Evolutionary conservation across 805 yeast species (phyloP).

Genomic region (Ogataea polymorpha): DNA sequence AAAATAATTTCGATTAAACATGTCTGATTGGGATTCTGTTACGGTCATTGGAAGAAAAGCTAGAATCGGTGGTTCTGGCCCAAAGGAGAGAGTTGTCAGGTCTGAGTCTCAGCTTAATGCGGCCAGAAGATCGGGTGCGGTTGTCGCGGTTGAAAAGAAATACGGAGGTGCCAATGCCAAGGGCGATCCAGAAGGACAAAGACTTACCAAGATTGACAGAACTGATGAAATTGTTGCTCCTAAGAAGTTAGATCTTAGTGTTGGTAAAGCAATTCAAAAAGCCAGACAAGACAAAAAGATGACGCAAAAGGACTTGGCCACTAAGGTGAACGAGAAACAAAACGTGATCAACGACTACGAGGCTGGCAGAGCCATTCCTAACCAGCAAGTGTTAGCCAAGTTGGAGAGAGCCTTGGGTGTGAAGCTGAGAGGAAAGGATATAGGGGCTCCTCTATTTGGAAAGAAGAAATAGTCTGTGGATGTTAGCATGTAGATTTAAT

Average conservation of each 20-base stretch:
- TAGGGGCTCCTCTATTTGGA: constrained; percentile 80
- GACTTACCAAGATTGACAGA: constrained; percentile 89
- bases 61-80: constrained; percentile 78
- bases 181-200: constrained; percentile 87
- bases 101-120: constrained; percentile 78
- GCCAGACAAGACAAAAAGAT: constrained; percentile 85
- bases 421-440: constrained; percentile 92
- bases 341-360: constrained; percentile 94
- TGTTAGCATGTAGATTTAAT: constrained; percentile 4
- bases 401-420: constrained; percentile 92
- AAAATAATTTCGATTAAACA: constrained; percentile 2
- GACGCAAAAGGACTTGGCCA: constrained; percentile 96
- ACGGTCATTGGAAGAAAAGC: constrained; percentile 89
- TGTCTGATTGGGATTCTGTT: constrained; percentile 86
- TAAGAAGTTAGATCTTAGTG: constrained; percentile 76
- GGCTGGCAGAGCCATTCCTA: constrained; percentile 94
- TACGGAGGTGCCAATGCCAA: constrained; percentile 64
- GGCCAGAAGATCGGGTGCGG: constrained; percentile 89
- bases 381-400: constrained; percentile 90
- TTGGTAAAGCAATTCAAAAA: constrained; percentile 82
- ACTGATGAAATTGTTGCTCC: constrained; percentile 92
- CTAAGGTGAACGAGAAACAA: constrained; percentile 93
- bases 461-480: constrained; percentile 40
- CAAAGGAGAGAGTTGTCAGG: constrained; percentile 80
- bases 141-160: constrained; percentile 90